A percentile compares a stretch with the other conserved stretches of the same genome.
phyloP scores from a whole-genome alignment of 2,329 filamentous ascomycete species.

The Talaromyces marneffei region DNA sequence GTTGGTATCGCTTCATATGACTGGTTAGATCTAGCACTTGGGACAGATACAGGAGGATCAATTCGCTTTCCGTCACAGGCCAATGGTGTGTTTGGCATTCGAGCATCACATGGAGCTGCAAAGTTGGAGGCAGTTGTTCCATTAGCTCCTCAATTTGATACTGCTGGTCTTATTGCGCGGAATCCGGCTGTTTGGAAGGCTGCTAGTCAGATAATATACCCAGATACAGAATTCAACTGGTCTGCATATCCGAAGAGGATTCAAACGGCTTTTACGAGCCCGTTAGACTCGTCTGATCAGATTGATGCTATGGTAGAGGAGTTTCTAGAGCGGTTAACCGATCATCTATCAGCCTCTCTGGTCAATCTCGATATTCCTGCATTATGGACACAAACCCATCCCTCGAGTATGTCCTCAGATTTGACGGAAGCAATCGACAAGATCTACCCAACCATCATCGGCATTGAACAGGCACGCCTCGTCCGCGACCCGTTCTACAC shows the following conservation, averaged over 20 bases:
- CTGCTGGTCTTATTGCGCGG: constrained; percentile 33
- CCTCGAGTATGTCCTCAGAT: neutral
- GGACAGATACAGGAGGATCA: constrained; percentile 17
- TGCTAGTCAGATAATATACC: neutral
- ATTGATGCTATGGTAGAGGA: neutral
- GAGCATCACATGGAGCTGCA: constrained; percentile 45
- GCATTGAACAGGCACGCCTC: constrained; percentile 31
- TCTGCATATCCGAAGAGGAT: neutral
- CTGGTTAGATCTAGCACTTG: constrained; percentile 38
- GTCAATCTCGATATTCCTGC: neutral
- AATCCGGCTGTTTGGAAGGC: constrained; percentile 14
- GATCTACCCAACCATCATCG: constrained; percentile 17
- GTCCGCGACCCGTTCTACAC: constrained; percentile 26
- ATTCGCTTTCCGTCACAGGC: constrained; percentile 45
- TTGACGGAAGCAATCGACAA: neutral
- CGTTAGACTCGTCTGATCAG: neutral
- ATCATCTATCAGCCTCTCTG: neutral
- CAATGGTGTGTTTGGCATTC: constrained; percentile 49
- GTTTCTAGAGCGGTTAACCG: neutral
- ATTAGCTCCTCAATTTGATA: constrained; percentile 40
- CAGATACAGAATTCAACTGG: neutral
- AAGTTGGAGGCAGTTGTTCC: constrained; percentile 47
- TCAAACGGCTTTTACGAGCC: neutral
- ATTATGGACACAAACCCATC: neutral
- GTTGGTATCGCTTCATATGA: constrained; percentile 37